phyloP scores from a whole-genome alignment of 495 filamentous ascomycete genomes.

The Penicillium soppii region DNA sequence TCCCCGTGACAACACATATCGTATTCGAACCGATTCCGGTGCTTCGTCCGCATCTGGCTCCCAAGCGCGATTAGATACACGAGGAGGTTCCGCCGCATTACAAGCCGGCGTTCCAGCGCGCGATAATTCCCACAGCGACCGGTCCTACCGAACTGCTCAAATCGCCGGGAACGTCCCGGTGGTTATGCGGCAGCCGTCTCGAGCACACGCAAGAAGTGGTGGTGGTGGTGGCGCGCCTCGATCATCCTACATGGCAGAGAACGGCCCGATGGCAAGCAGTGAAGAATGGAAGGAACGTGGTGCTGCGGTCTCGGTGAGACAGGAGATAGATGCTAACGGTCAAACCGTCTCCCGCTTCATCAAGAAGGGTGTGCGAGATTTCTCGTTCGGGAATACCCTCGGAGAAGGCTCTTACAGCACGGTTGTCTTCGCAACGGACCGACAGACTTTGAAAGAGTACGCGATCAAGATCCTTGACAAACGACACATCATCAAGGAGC shows the following conservation, averaged over 20 bases:
- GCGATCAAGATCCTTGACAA: slow-evolving; percentile 99
- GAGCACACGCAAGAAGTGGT: slow-evolving; percentile 39
- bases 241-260: slow-evolving; percentile 61
- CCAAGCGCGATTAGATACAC: slow-evolving; percentile 57
- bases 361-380: slow-evolving; percentile 97
- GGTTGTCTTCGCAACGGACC: slow-evolving; percentile 90
- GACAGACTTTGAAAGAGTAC: slow-evolving; percentile 93
- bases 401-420: slow-evolving; percentile 99
- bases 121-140: slow-evolving; percentile 70
- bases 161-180: slow-evolving; percentile 55
- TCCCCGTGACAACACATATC: slow-evolving; percentile 52
- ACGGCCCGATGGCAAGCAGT: slow-evolving; percentile 64
- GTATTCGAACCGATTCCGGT: slow-evolving; percentile 63
- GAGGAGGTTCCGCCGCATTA: slow-evolving; percentile 59
- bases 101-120: slow-evolving; percentile 64
- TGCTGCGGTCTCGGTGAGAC: slow-evolving; percentile 73
- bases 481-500: slow-evolving; percentile 99
- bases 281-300: slow-evolving; percentile 97
- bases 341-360: slow-evolving; percentile 76
- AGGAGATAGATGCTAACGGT: slow-evolving; percentile 80
- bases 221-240: slow-evolving; percentile 57
- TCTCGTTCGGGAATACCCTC: slow-evolving; percentile 86
- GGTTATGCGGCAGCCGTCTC: slow-evolving; percentile 49
- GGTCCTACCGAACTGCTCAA: slow-evolving; percentile 60
- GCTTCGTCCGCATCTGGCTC: slow-evolving; percentile 58